Conservation (phyloP, 129 eudicot species). For the Tagetes erecta region DNA sequence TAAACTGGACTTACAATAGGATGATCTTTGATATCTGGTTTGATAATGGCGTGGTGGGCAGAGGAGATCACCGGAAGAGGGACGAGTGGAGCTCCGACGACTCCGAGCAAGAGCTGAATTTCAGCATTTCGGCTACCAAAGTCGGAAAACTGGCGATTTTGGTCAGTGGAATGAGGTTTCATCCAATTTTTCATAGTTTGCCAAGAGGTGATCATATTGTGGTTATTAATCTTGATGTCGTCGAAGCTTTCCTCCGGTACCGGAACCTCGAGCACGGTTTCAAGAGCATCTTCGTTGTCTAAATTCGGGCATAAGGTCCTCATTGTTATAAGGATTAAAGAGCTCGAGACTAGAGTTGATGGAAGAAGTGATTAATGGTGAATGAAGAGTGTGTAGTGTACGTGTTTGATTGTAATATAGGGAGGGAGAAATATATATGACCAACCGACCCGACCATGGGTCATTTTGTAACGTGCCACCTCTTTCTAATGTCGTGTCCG, state of each 20-base stretch:
- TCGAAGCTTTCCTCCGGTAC: slow-evolving; percentile 72
- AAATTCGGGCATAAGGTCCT: slow-evolving; percentile 86
- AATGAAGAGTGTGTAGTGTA: background rate
- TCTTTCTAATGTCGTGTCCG: slow-evolving; percentile 8
- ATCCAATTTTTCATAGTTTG: slow-evolving; percentile 65
- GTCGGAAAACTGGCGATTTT: slow-evolving; percentile 32
- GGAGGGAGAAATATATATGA: background rate
- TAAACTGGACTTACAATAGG: slow-evolving; percentile 63
- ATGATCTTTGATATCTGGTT: slow-evolving; percentile 47
- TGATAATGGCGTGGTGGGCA: slow-evolving; percentile 34
- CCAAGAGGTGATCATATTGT: slow-evolving; percentile 44
- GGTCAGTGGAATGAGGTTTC: slow-evolving; percentile 39
- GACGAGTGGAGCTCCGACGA: slow-evolving; percentile 83
- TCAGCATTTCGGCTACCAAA: slow-evolving; percentile 54
- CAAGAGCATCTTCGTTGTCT: slow-evolving; percentile 74
- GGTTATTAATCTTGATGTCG: slow-evolving; percentile 23
- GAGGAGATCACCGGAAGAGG: slow-evolving; percentile 72
- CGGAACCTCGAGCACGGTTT: slow-evolving; percentile 92
- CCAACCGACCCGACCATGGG: slow-evolving; percentile 6
- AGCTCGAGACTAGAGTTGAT: background rate
- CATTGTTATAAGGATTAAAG: slow-evolving; percentile 34
- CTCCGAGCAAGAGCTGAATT: slow-evolving; percentile 81
- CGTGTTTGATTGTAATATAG: background rate
- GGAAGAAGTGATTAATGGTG: background rate
- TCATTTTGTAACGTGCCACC: background rate